Conservation (phyloP, 805 yeast genomes). For the Starmera amethionina region DNA sequence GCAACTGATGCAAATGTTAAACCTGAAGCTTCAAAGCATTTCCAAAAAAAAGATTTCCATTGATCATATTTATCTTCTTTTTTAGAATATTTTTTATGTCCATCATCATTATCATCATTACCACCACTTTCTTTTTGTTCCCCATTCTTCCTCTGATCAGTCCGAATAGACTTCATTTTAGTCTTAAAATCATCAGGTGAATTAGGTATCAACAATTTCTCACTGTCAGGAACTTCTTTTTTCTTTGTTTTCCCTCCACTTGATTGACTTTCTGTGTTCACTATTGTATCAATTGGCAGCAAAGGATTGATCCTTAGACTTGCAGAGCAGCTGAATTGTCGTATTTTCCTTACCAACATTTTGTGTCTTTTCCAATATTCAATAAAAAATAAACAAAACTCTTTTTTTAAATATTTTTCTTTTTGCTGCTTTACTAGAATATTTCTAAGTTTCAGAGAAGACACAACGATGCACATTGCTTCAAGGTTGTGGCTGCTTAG, state of each 20-base stretch:
- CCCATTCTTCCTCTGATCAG: neutral
- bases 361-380: too few relatives aligned
- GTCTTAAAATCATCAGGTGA: conserved; percentile 11
- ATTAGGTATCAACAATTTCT: conserved; percentile 8
- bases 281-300: conserved; percentile 14
- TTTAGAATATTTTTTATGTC: conserved; percentile 1
- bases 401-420: too few relatives aligned
- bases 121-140: conserved; percentile 2
- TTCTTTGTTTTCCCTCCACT: conserved; percentile 3
- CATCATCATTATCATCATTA: conserved; percentile 5
- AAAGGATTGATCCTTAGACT: conserved; percentile 11
- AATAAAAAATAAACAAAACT: too few relatives aligned
- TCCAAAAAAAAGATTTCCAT: conserved; percentile 16
- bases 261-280: conserved; percentile 13
- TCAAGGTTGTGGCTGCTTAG: conserved; percentile 8
- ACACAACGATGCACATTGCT: neutral
- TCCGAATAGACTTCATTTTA: conserved; percentile 1
- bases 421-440: too few relatives aligned
- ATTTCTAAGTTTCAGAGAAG: too few relatives aligned
- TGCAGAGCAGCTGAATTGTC: too few relatives aligned
- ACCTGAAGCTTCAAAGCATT: conserved; percentile 57
- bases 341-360: too few relatives aligned
- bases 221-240: conserved; percentile 9
- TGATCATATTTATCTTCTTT: conserved; percentile 9
- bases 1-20: conserved; percentile 61